Evolutionary conservation across 768 basidiomycete genomes (phyloP).

Genomic region (Suillus ampliporus): DNA sequence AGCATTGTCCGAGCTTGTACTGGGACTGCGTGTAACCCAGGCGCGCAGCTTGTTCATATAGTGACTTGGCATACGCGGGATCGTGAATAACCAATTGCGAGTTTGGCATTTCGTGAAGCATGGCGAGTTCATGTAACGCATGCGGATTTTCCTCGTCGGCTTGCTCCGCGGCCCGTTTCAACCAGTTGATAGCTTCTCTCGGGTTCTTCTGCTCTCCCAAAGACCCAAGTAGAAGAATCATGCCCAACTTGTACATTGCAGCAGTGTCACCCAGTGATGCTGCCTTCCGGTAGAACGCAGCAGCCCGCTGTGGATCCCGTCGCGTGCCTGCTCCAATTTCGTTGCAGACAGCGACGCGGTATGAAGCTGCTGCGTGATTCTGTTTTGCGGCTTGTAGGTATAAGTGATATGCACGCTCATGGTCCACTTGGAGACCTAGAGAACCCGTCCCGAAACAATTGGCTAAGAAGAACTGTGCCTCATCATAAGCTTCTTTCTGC

Average conservation of each 20-base stretch:
- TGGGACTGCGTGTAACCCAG: conserved; percentile 93
- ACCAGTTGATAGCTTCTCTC: conserved; percentile 93
- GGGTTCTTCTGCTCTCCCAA: conserved; percentile 85
- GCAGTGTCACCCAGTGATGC: conserved; percentile 96
- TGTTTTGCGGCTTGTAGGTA: conserved; percentile 98
- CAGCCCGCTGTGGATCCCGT: conserved; percentile 85
- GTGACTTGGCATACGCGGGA: conserved; percentile 78
- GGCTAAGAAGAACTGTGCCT: conserved; percentile 98
- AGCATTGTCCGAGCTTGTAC: conserved; percentile 94
- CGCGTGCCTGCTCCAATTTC: conserved; percentile 97
- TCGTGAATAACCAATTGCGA: conserved; percentile 77
- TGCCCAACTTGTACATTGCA: conserved; percentile 99
- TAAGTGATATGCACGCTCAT: conserved; percentile 96
- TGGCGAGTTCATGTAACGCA: conserved; percentile 93
- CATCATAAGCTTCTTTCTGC: conserved; percentile 89
- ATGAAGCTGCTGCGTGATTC: conserved; percentile 93
- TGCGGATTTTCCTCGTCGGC: conserved; percentile 99
- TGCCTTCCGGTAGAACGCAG: conserved; percentile 96
- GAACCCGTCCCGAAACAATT: conserved; percentile 96
- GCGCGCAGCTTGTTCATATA: conserved; percentile 91
- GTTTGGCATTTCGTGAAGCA: conserved; percentile 77
- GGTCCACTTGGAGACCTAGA: conserved; percentile 95
- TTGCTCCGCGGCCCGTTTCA: conserved; percentile 93
- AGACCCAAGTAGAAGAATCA: conserved; percentile 87
- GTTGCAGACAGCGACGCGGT: conserved; percentile 98